phyloP scores from a whole-genome alignment of 2,329 filamentous ascomycete species.

The Purpureocillium takamizusanense region DNA sequence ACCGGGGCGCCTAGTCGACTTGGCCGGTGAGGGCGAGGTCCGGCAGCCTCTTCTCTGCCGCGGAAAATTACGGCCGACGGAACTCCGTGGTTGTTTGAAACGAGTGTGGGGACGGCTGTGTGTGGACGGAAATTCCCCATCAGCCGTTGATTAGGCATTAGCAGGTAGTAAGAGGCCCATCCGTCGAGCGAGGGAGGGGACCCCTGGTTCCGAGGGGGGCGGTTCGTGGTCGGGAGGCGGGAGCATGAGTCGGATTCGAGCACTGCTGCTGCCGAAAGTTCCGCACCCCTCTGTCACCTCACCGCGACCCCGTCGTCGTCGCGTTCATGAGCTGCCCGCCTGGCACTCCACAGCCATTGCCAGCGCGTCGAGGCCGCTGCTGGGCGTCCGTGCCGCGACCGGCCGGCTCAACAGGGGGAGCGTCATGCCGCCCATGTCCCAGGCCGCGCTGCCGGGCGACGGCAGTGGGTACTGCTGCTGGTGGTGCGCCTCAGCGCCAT shows the following conservation, averaged over 20 bases:
- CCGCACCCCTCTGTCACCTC: neutral
- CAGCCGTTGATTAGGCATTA: neutral
- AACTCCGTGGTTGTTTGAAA: neutral
- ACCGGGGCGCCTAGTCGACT: too few species aligned
- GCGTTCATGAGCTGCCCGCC: conserved; percentile 23
- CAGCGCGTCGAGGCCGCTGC: conserved; percentile 44
- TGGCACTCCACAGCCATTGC: conserved; percentile 46
- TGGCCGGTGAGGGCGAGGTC: too few species aligned
- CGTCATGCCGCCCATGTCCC: conserved; percentile 39
- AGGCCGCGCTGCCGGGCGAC: conserved; percentile 28
- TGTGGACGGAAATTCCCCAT: too few species aligned
- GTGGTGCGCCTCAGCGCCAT: conserved; percentile 20
- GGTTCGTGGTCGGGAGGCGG: too few species aligned
- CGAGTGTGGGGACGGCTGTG: neutral
- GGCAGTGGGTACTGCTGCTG: conserved; percentile 27
- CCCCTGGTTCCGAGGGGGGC: too few species aligned
- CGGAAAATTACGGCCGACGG: too few species aligned
- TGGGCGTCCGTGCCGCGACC: conserved; percentile 29
- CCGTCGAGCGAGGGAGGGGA: too few species aligned
- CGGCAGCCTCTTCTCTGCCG: too few species aligned
- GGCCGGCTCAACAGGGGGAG: conserved; percentile 37
- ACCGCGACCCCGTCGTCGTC: neutral
- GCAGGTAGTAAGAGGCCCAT: too few species aligned
- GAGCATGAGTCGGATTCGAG: too few species aligned
- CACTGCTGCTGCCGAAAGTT: neutral